Conservation (phyloP, 2,329 filamentous ascomycete species). For the Phyllosticta citribraziliensis region DNA sequence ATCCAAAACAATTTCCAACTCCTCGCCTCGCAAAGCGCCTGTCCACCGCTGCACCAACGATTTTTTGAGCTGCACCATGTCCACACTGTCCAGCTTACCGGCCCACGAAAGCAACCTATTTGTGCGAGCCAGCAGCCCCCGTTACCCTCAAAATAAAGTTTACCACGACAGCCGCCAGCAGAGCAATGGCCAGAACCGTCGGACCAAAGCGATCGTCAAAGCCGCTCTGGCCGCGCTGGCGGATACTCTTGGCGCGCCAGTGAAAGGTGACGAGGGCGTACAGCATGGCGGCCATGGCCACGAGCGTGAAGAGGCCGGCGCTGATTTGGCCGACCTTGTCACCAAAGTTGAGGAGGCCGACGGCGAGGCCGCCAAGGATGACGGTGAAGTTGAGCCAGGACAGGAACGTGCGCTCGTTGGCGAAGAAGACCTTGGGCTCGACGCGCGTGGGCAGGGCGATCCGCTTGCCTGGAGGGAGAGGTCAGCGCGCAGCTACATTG, state of each 20-base stretch:
- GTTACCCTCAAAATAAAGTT: slow-evolving; percentile 66
- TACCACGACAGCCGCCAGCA: slow-evolving; percentile 82
- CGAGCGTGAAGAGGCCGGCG: slow-evolving; percentile 84
- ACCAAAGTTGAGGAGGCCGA: slow-evolving; percentile 97
- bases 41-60: not conserved
- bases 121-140: not conserved
- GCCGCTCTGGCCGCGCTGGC: slow-evolving; percentile 81
- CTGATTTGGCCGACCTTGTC: slow-evolving; percentile 90
- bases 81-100: not conserved
- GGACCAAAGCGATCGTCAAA: slow-evolving; percentile 96
- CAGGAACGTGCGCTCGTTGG: slow-evolving; percentile 97
- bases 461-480: slow-evolving; percentile 64
- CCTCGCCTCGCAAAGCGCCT: not conserved
- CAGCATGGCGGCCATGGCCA: slow-evolving; percentile 90
- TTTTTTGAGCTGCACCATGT: not conserved
- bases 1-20: not conserved
- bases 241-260: slow-evolving; percentile 89
- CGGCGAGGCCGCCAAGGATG: slow-evolving; percentile 89
- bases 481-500: slow-evolving; percentile 12
- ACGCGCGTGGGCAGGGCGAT: slow-evolving; percentile 96
- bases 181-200: slow-evolving; percentile 75
- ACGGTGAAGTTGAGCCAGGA: slow-evolving; percentile 99
- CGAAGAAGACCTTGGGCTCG: slow-evolving; percentile 99
- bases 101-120: not conserved
- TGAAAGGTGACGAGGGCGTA: slow-evolving; percentile 95